phyloP scores from a whole-genome alignment of 228 moss, liverwort and hornwort species.

The Sphagnum fallax region DNA sequence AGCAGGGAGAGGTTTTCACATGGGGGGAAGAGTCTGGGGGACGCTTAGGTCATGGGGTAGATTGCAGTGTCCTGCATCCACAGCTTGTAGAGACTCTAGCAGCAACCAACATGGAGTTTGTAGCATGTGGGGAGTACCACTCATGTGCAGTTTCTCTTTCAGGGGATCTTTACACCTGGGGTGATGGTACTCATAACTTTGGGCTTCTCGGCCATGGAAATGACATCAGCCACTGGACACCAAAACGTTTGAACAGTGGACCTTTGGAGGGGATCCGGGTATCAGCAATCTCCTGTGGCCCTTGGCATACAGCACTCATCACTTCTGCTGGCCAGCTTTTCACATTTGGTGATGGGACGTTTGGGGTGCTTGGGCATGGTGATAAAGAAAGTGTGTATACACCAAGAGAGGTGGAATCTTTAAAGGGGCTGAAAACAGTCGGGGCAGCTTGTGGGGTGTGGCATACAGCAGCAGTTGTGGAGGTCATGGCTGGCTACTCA shows the following conservation, averaged over 20 bases:
- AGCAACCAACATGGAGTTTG: conserved; percentile 75
- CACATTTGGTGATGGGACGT: conserved; percentile 97
- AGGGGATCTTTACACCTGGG: conserved; percentile 97
- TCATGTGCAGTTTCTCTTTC: conserved; percentile 83
- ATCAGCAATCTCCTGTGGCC: conserved; percentile 87
- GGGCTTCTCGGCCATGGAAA: conserved; percentile 95
- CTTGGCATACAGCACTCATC: conserved; percentile 98
- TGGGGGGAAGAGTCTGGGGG: conserved; percentile 99
- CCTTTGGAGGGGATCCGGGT: conserved; percentile 84
- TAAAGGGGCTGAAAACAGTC: conserved; percentile 94
- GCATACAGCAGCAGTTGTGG: conserved; percentile 98
- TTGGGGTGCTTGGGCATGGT: conserved; percentile 94
- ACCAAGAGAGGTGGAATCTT: conserved; percentile 91
- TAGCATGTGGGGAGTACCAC: conserved; percentile 94
- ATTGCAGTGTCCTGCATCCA: conserved; percentile 82
- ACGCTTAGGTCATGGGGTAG: conserved; percentile 90
- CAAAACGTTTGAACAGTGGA: conserved; percentile 75
- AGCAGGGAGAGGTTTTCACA: conserved; percentile 88
- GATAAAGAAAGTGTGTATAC: conserved; percentile 75
- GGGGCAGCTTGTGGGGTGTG: conserved; percentile 95
- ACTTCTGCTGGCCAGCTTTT: conserved; percentile 92
- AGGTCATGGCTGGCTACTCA: conserved; percentile 96
- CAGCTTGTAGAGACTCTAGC: conserved; percentile 89
- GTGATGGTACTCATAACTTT: conserved; percentile 94
- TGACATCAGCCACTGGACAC: conserved; percentile 98